Evolutionary conservation across 306 rosid genomes (phyloP), one percentile per base, ranked within the genome.

Genomic region (Begonia masoniana): DNA sequence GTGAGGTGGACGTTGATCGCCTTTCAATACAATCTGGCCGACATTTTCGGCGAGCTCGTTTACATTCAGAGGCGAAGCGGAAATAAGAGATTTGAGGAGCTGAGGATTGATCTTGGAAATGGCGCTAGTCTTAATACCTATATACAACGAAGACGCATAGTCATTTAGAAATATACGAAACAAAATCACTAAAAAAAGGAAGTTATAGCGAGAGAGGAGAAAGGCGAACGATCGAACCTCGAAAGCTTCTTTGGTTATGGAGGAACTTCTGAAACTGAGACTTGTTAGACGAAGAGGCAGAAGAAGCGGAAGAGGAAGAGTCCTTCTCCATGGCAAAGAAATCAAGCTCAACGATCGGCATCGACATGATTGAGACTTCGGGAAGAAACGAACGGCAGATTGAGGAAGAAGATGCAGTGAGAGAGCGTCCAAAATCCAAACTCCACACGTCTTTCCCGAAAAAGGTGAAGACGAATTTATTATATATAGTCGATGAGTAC

Each of bases 231-330:
- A 17, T 56, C 43, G 2, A 6, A 71, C 76, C 82, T 46, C 67
- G 64, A 45, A 68, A 12, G 73, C 76, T 77, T 62, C 76, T 47
- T 41, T 66, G 76, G 49, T 68, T 67, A 21, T 70, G 65, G 12
- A 77, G 67, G 15, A 77, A 70, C 63, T 66, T 72, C 62, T 67
- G 81, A 68, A 71, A 71, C 55, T 68, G 77, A 53, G 75, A 68
- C 31, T 61, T 66, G 39, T 31, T 31, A 31, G 39, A 6, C 39
- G 9, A 31, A 5, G 39, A 31, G 39, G 39, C 39, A 31, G 39
- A 31, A 62, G 66, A 58, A 17, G 73, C 12, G 42, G 61, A 7
- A n/a, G 65, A 0, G 31, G 45, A 0, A 14, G 43, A 13, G 12
- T 48, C 47, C 23, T 56, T 57, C 50, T 61, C 73, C 64, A 58